Evolutionary conservation across 495 filamentous ascomycete genomes (phyloP), one percentile per base, ranked within the genome.

Genomic region (Elasticomyces elasticus): DNA sequence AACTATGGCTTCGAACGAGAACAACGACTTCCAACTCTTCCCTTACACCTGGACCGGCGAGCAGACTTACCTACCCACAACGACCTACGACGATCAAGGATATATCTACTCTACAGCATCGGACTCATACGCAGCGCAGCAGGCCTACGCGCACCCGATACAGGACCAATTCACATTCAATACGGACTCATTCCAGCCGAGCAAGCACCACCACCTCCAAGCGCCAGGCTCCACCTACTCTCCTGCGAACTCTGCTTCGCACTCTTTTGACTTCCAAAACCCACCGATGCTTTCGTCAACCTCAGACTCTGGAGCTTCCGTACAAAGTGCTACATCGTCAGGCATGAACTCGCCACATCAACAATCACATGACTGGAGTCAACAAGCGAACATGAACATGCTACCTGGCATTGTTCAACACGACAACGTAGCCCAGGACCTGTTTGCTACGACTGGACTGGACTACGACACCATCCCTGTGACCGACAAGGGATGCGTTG

Each of bases 401-500:
- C 74, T 72, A 42, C 83, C 84, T n/a, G 73, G 74, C 48, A 85
- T 87, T 45, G 79, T 87, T 51, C 78, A 79, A 64, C 71, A 74
- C 52, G 77, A 81, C 57, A 68, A 77, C 49, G 82, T 81, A 62
- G 71, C 70, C 44, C 62, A 71, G 13, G 70, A 72, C 15, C 20
- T 48, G 13, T 69, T 64, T 28, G 51, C 59, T 52, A 67, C 66
- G 40, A 62, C 72, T 44, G 73, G 74, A 64, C 76, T 76, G 60
- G 83, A 85, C 54, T 78, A 80, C 19, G 68, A 69, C 17, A 59
- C 74, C 68, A 50, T 69, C 61, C 61, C 77, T 67, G 63, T 68
- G 58, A 81, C 79, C 59, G 84, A 84, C 53, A 87, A 85, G 59
- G 76, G 76, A 48, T 89, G 78, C 74, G 84, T 95, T 72, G 87